phyloP scores from a whole-genome alignment of 805 yeast species.

The Ogataea parapolymorpha region DNA sequence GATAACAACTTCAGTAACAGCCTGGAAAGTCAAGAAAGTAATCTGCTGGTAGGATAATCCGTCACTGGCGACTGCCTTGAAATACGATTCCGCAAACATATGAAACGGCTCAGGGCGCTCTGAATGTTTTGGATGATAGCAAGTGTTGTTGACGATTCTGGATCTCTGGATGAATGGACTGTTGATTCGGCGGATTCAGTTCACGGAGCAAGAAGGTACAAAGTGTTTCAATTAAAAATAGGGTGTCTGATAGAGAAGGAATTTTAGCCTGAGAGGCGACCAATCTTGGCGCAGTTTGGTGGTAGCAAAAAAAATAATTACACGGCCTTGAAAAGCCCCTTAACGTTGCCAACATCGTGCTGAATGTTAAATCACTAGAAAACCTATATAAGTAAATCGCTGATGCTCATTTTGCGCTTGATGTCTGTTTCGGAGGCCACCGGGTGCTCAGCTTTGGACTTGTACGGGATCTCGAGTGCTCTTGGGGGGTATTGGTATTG shows the following conservation, averaged over 20 bases:
- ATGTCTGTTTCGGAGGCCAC: slow-evolving; percentile 13
- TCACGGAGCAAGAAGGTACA: neutral
- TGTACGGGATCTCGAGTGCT: slow-evolving; percentile 7
- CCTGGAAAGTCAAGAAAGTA: slow-evolving; percentile 78
- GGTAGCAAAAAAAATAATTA: neutral
- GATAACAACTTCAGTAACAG: slow-evolving; percentile 84
- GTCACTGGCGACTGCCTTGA: slow-evolving; percentile 4
- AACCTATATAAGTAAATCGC: slow-evolving; percentile 17
- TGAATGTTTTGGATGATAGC: slow-evolving; percentile 1
- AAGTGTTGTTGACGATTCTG: neutral
- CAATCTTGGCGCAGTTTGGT: neutral
- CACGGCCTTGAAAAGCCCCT: neutral
- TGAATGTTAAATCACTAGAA: neutral
- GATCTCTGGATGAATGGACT: neutral
- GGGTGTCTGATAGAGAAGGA: neutral
- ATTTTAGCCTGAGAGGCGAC: neutral
- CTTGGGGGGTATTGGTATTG: slow-evolving; percentile 11
- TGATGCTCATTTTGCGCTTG: slow-evolving; percentile 25
- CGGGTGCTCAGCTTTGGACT: slow-evolving; percentile 3
- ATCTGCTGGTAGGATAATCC: slow-evolving; percentile 34
- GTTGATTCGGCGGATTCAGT: neutral
- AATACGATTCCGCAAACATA: slow-evolving; percentile 9
- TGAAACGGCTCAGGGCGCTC: slow-evolving; percentile 6
- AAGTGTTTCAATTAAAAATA: neutral
- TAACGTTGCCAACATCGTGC: neutral